Percentiles rank a stretch among this genome's conserved stretches.
These are phyloP conservation scores for Hamamelis virginiana DNA, from an alignment of 164 flowering plant species.

Conservation along the genomic window DNA sequence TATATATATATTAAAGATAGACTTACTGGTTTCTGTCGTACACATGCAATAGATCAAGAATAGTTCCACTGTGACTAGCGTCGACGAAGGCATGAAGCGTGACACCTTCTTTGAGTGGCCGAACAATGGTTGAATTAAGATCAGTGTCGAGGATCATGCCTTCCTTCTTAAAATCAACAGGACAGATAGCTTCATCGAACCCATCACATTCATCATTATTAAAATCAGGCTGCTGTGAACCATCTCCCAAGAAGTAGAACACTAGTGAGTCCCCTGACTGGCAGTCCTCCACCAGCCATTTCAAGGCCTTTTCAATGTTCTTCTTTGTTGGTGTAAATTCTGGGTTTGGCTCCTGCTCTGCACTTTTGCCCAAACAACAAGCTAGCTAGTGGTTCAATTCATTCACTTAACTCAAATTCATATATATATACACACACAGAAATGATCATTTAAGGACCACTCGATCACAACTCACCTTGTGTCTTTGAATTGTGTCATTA, in stretches of 20 bases:
- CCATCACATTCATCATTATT: conserved; percentile 48
- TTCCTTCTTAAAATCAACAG: conserved; percentile 40
- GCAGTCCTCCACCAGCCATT: conserved; percentile 51
- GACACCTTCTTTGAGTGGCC: conserved; percentile 45
- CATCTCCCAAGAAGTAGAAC: conserved; percentile 65
- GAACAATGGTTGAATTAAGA: conserved; percentile 39
- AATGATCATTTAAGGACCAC: too few relatives aligned
- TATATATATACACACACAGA: too few relatives aligned
- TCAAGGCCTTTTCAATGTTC: conserved; percentile 38
- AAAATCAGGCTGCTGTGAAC: conserved; percentile 38
- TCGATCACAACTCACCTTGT: too few relatives aligned
- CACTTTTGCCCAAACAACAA: conserved; percentile 5
- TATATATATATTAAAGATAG: too few relatives aligned
- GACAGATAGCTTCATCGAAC: conserved; percentile 51
- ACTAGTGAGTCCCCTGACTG: conserved; percentile 52
- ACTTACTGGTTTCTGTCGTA: conserved; percentile 35
- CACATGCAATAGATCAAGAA: conserved; percentile 42
- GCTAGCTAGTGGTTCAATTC: too few relatives aligned
- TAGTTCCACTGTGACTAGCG: conserved; percentile 64
- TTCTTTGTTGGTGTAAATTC: conserved; percentile 35
- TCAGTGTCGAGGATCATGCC: conserved; percentile 54
- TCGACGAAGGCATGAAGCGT: conserved; percentile 63
- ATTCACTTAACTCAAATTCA: too few relatives aligned
- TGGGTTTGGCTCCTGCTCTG: conserved; percentile 32
- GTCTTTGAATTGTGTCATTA: too few relatives aligned